Conservation (phyloP, 768 basidiomycete genomes). For the Hygrocybe punicea region DNA sequence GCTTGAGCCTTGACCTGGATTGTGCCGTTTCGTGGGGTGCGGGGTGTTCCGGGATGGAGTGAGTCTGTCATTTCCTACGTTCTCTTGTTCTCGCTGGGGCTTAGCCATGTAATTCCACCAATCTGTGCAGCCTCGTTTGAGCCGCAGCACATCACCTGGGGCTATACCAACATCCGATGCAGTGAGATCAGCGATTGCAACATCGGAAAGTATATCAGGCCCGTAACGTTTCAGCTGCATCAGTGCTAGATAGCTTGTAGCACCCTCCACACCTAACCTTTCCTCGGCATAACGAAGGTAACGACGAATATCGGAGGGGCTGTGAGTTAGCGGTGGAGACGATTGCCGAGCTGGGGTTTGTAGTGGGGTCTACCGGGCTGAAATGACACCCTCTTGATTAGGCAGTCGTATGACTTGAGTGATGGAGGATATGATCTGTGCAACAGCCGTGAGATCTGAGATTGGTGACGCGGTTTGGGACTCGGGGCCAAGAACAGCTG, state of each 20-base stretch:
- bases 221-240: not conserved
- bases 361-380: not conserved
- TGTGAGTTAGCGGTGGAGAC: not conserved
- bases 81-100: not conserved
- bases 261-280: not conserved
- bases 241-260: not conserved
- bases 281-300: not conserved
- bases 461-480: not conserved
- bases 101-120: not conserved
- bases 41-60: too few relatives aligned
- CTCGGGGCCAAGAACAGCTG: not conserved
- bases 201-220: not conserved
- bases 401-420: not conserved
- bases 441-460: not conserved
- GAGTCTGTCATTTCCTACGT: too few relatives aligned
- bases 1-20: too few relatives aligned
- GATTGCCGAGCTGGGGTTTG: not conserved
- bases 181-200: not conserved
- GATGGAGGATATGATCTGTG: not conserved
- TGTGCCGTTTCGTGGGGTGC: too few relatives aligned
- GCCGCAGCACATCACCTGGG: not conserved
- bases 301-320: slow-evolving; percentile 1
- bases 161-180: not conserved
- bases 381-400: not conserved
- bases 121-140: not conserved